Percentiles rank a stretch among this genome's conserved stretches.
Conservation (phyloP, 306 rosid genomes). For the Lagenaria siceraria region DNA sequence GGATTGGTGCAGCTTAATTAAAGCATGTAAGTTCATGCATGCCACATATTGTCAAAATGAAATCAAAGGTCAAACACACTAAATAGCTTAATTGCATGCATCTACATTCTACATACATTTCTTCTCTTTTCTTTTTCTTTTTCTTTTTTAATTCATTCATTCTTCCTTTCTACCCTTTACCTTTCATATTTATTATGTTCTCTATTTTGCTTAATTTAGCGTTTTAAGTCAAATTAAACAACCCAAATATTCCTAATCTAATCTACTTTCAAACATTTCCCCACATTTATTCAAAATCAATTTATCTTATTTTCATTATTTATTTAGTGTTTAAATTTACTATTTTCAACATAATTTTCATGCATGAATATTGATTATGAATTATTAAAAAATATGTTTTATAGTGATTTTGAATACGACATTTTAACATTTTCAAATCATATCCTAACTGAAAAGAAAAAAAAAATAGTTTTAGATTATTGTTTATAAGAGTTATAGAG, state of each 20-base stretch:
- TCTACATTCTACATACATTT: neutral
- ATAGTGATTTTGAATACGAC: no score
- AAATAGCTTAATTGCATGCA: no score
- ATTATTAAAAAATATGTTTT: no score
- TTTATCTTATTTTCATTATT: no score
- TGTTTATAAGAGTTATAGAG: neutral
- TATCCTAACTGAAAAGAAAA: no score
- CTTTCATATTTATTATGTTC: neutral
- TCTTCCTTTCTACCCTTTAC: neutral
- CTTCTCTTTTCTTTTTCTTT: neutral
- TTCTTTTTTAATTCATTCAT: neutral
- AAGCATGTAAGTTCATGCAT: neutral
- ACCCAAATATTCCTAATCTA: neutral
- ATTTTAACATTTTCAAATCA: no score
- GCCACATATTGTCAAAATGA: neutral
- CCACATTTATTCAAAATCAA: no score
- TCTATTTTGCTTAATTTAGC: no score
- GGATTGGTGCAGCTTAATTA: neutral
- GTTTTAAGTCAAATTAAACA: neutral
- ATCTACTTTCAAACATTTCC: neutral
- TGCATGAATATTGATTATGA: no score
- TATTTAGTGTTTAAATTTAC: no score
- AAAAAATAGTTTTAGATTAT: no score
- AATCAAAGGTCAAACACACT: constrained; percentile 7
- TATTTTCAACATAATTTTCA: no score